Percentiles rank a stretch among this genome's conserved stretches.
Conservation (phyloP, 2,329 filamentous ascomycete species). For the Apiospora rasikravindrae region DNA sequence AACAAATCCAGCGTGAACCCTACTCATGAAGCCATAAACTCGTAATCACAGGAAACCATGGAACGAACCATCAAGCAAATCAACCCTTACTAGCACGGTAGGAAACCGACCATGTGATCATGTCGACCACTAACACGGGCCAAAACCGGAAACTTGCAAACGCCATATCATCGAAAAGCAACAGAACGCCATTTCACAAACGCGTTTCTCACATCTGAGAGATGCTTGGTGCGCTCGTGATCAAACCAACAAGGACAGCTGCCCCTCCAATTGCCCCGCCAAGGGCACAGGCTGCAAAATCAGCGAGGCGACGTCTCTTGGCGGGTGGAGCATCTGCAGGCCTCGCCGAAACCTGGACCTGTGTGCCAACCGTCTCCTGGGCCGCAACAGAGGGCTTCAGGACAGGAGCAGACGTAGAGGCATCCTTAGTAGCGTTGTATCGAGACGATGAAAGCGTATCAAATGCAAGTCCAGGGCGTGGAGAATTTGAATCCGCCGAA, state of each 20-base stretch:
- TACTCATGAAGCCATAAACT: conserved; percentile 17
- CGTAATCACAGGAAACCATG: conserved; percentile 6
- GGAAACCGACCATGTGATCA: neutral
- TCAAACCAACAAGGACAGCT: conserved; percentile 28
- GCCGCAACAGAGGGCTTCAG: neutral
- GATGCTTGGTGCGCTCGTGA: conserved; percentile 23
- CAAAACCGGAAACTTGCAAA: neutral
- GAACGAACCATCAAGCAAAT: neutral
- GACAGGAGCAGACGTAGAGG: neutral
- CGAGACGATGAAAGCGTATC: neutral
- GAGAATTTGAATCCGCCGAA: neutral
- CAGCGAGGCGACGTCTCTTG: conserved; percentile 37
- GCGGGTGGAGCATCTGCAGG: conserved; percentile 28
- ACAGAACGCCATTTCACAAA: neutral
- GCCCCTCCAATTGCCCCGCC: conserved; percentile 36
- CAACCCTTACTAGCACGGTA: neutral
- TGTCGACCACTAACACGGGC: neutral
- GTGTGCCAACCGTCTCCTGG: neutral
- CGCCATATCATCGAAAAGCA: neutral
- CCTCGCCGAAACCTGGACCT: conserved; percentile 18
- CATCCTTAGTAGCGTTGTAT: neutral
- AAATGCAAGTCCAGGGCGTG: neutral
- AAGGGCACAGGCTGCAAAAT: conserved; percentile 34
- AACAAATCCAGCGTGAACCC: conserved; percentile 7
- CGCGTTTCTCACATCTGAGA: conserved; percentile 1